Base-by-base conservation (phyloP, 495 filamentous ascomycete genomes). In the Aspergillus diversus region DNA sequence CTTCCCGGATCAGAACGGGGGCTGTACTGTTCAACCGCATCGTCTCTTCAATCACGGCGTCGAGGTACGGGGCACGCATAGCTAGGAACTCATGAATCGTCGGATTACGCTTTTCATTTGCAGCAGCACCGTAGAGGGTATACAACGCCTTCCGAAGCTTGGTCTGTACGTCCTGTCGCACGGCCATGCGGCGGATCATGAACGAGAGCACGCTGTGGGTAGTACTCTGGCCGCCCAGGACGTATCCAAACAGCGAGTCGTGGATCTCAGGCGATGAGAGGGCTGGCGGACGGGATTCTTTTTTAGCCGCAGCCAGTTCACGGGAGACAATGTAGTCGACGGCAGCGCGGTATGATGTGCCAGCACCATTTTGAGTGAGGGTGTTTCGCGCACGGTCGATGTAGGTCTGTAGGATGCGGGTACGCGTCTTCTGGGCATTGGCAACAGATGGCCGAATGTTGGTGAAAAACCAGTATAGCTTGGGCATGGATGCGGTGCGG, bases 391-490 rank as follows among this genome's bases (percentile, higher is more conserved):
- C 39, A 0, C 39, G 39, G 39, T 43, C 39, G 39, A 43, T 43
- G 39, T 43, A 43, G 39, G 39, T 43, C 1, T 43, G 39, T 8
- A 43, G n/a, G 39, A 43, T 43, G 39, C 39, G 39, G 39, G 39
- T 43, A 7, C 39, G 39, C 4, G 11, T n/a, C 6, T 43, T 11
- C n/a, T 43, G 39, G 12, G 39, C 39, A 0, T 43, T 43, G 4
- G 12, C 3, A 7, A 43, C 39, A 7, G 39, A 43, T 5, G 39
- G 39, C 12, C 6, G 39, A 3, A 43, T 4, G 6, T 43, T 43
- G 39, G 39, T 43, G 39, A 43, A 43, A 7, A 43, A 43, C 39
- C 39, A 43, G 39, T 43, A 43, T 43, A 43, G 39, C n/a, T 43
- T 43, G 4, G 39, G 39, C 39, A 43, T 43, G 7, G 39, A 43